Percentiles rank a stretch among this genome's conserved stretches.
Conservation (phyloP, 2,329 filamentous ascomycete genomes). For the Epichloe uncinata region DNA sequence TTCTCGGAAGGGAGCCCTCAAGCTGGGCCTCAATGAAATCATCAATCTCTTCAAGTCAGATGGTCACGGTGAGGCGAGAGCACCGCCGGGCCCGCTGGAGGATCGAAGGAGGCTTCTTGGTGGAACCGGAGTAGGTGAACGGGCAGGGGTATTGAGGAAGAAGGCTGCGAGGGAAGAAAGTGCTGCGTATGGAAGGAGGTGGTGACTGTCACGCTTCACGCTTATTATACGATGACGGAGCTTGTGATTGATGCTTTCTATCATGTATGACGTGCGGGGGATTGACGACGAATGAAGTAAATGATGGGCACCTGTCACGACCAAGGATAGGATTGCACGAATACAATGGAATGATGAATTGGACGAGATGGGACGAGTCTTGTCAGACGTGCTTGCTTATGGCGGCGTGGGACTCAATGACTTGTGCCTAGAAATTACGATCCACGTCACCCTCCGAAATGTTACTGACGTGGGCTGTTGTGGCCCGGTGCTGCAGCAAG, state of each 20-base stretch:
- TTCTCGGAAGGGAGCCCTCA: conserved; percentile 58
- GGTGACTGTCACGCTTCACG: conserved; percentile 15
- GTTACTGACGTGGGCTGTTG: too few relatives aligned
- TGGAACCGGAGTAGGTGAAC: neutral
- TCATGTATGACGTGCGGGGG: too few relatives aligned
- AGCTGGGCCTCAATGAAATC: conserved; percentile 87
- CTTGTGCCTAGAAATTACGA: too few relatives aligned
- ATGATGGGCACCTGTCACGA: too few relatives aligned
- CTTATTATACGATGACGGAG: neutral
- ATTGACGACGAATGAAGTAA: too few relatives aligned
- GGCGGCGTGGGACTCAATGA: too few relatives aligned
- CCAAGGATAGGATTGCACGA: too few relatives aligned
- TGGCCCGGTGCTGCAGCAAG: too few relatives aligned
- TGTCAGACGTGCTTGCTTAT: too few relatives aligned
- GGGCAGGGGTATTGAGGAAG: conserved; percentile 14
- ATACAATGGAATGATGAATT: too few relatives aligned
- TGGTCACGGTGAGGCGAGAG: conserved; percentile 13
- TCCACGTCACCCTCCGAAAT: too few relatives aligned
- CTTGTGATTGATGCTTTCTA: neutral
- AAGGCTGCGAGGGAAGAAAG: conserved; percentile 22
- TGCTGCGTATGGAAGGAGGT: conserved; percentile 28
- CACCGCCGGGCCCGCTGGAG: conserved; percentile 4
- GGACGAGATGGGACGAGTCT: too few relatives aligned
- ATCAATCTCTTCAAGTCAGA: conserved; percentile 75
- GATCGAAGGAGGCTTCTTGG: conserved; percentile 1